Conservation (phyloP, 257 asterid species). For the Euphrasia confusa region DNA sequence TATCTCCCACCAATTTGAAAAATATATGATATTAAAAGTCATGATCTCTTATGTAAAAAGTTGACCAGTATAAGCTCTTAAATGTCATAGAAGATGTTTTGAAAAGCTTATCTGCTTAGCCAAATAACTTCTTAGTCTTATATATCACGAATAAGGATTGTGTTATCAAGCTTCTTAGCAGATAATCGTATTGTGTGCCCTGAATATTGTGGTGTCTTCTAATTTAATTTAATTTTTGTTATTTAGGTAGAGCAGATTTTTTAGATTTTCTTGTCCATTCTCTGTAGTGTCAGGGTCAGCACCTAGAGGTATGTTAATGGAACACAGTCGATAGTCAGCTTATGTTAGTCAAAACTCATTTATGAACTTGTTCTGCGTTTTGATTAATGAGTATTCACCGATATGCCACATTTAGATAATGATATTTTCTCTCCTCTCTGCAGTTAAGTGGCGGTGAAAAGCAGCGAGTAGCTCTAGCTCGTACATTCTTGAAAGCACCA, state of each 20-base stretch:
- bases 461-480: slow-evolving; percentile 97
- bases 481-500: slow-evolving; percentile 95
- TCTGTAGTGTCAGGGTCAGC: slow-evolving; percentile 5
- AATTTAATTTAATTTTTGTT: not conserved
- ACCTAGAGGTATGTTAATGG: not conserved
- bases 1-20: not conserved
- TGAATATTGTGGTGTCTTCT: slow-evolving; percentile 15
- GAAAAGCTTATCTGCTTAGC: not conserved
- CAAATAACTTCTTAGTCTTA: not conserved
- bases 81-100: not conserved
- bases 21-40: too few species aligned
- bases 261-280: slow-evolving; percentile 11
- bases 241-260: not conserved
- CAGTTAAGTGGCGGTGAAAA: slow-evolving; percentile 99
- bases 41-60: not conserved
- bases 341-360: slow-evolving; percentile 15
- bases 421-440: slow-evolving; percentile 29
- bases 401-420: slow-evolving; percentile 11
- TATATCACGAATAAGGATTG: slow-evolving; percentile 7
- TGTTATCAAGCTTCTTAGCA: not conserved
- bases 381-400: not conserved
- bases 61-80: not conserved
- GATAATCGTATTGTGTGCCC: not conserved
- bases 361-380: not conserved
- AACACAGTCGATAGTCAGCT: slow-evolving; percentile 10